phyloP scores from a whole-genome alignment of 352 stramenopile species.

The Globisporangium megalacanthum region DNA sequence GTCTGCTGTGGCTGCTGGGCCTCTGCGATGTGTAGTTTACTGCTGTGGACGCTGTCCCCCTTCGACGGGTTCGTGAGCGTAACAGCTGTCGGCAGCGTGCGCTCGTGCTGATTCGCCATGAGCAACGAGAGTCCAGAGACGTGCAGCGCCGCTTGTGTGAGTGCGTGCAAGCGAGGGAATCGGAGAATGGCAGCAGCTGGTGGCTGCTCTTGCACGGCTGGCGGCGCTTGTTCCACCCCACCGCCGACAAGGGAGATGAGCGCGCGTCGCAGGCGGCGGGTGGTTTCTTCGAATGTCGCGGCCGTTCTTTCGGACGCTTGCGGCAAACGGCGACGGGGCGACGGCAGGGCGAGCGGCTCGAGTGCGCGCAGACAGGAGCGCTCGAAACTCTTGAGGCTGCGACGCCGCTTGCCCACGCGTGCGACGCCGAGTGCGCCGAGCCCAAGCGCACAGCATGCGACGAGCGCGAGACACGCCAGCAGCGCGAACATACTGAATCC shows the following conservation, averaged over 20 bases:
- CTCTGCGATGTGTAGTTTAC: no score
- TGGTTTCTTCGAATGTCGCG: not conserved
- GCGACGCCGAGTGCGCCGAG: constrained; percentile 19
- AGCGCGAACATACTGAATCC: constrained; percentile 15
- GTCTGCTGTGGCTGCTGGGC: not conserved
- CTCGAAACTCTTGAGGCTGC: constrained; percentile 22
- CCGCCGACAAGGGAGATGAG: constrained; percentile 10
- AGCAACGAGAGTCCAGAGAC: constrained; percentile 14
- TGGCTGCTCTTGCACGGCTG: not conserved
- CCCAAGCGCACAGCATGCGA: constrained; percentile 11
- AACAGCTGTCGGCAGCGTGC: constrained; percentile 4
- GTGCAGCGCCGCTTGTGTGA: not conserved
- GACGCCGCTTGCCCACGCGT: constrained; percentile 20
- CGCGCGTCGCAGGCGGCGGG: not conserved
- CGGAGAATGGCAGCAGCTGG: constrained; percentile 2
- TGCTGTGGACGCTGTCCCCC: not conserved
- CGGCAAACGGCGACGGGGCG: not conserved
- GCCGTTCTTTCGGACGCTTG: not conserved
- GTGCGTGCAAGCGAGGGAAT: constrained; percentile 5
- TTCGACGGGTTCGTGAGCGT: not conserved
- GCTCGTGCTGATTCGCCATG: constrained; percentile 23
- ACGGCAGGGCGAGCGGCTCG: constrained; percentile 2
- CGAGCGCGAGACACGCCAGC: constrained; percentile 11
- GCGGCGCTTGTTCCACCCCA: constrained; percentile 8
- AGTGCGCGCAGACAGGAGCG: constrained; percentile 3